Base-by-base conservation (phyloP, 768 basidiomycete species). In the Russula vinacea region DNA sequence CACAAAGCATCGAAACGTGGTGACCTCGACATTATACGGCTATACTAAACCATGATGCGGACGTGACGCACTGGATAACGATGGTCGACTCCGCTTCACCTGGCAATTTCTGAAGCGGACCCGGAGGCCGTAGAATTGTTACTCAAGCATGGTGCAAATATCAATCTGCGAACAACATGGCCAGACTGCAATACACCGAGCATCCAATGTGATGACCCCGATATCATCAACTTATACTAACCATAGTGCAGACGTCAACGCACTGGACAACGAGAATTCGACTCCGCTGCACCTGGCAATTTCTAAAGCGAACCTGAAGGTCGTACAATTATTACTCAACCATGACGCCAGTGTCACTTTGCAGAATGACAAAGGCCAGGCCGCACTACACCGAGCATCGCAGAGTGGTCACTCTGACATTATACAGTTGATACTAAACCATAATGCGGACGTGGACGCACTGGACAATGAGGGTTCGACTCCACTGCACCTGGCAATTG, bases 311-410 rank as follows among this genome's bases (percentile, higher is more conserved):
- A 7, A 26, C 13, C 16, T 17, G 9, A 4, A 16, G 17, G n/a
- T 7, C 7, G 37, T 22, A 26, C 17, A 17, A 39, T 10, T 42
- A 5, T 19, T 56, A 5, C 40, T 42, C 6, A 10, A 42, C 17
- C 40, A n/a, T 42, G 17, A 26, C 16, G 55, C 55, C 19, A 56
- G 22, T 37, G 2, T 16, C 39, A 11, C 42, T 4, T 1, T 42
- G 26, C 55, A 10, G 39, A 26, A 40, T 1, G 10, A 29, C 8
- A 5, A 29, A 2, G 39, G 39, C 55, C 22, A 40, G 39, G 42
- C 17, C 5, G 24, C 56, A 13, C 81, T 69, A 13, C 14, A 19
- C 16, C 0, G 17, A 32, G 16, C 29, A 29, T 32, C 29, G 16
- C 17, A 17, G 17, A 3, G 17, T 51, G 16, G 3, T 17, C 16